Evolutionary conservation across 2,329 filamentous ascomycete species (phyloP), one percentile per base, ranked within the genome.

Genomic region (Xylariaceae sp.): DNA sequence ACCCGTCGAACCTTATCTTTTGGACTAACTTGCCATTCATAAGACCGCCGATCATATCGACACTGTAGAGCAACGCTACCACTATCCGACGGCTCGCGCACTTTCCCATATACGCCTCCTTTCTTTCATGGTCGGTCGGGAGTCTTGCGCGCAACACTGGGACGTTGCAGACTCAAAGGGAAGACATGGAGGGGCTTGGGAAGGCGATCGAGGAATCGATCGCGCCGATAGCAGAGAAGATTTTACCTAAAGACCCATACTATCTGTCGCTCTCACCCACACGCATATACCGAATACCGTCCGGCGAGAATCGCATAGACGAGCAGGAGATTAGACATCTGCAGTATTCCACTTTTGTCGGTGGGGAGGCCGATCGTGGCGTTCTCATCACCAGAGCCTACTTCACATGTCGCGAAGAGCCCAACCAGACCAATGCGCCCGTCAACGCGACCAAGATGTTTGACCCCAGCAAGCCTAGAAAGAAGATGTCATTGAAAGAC

Each of bases 301-400:
- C 72, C 65, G 72, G 75, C 61, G 66, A 72, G 47, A 73, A 73
- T 62, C 69, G 71, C 59, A 70, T 74, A 65, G 79, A 82, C 70
- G 79, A 82, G 73, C 80, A 80, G 72, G 75, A 79, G 51, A 73
- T 74, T 59, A 75, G 74, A 61, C 77, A 75, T 18, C 74, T 85
- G 6, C 82, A 85, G 67, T 85, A 84, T 73, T 78, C 78, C 64
- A 85, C 82, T 23, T 79, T 82, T 60, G 70, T 84, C 53, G 82
- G 54, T 47, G 62, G 80, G 61, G 80, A 83, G 66, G 80, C 79
- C 60, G 81, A 85, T 65, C 82, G 82, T 67, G 82, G 82, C 62
- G 73, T 83, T 49, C 77, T 85, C 63, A 71, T 83, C 60, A 84
- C 82, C 17, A 76, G 82, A 61, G 76, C 82, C 51, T 80, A 82